Conservation (phyloP, 1,284 basidiomycete species). For the Grifola frondosa region DNA sequence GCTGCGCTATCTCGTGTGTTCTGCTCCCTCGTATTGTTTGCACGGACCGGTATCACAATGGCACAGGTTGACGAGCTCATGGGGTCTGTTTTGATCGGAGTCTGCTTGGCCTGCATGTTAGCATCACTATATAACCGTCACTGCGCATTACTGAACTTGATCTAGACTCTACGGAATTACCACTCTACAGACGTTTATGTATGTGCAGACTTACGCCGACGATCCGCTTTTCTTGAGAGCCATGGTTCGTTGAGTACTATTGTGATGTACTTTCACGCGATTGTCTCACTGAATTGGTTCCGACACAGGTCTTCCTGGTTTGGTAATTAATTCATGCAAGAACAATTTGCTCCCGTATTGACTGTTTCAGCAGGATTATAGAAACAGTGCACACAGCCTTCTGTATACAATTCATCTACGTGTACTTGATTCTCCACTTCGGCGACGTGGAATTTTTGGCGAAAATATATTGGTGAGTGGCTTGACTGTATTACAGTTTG, state of each 20-base stretch:
- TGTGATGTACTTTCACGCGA: too few species aligned
- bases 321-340: not conserved
- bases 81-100: conserved; percentile 8
- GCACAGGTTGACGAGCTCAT: conserved; percentile 1
- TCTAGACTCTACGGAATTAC: conserved; percentile 11
- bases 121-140: not conserved
- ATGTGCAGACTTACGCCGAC: conserved; percentile 3
- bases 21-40: too few species aligned
- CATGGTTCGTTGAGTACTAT: too few species aligned
- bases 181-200: conserved; percentile 10
- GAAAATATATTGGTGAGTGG: conserved; percentile 7
- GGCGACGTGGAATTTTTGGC: conserved; percentile 7
- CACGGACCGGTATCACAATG: too few species aligned
- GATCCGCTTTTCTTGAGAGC: conserved; percentile 5
- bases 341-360: too few species aligned
- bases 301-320: too few species aligned
- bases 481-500: too few species aligned
- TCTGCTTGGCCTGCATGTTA: conserved; percentile 13
- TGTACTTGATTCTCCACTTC: conserved; percentile 8
- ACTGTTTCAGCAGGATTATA: conserved; percentile 1
- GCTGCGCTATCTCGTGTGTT: too few species aligned
- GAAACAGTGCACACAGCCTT: conserved; percentile 10
- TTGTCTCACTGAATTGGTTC: too few species aligned
- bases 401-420: conserved; percentile 9
- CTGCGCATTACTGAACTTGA: not conserved